phyloP scores from a whole-genome alignment of 495 filamentous ascomycete species.

The Aspergillus sclerotiicarbonarius region DNA sequence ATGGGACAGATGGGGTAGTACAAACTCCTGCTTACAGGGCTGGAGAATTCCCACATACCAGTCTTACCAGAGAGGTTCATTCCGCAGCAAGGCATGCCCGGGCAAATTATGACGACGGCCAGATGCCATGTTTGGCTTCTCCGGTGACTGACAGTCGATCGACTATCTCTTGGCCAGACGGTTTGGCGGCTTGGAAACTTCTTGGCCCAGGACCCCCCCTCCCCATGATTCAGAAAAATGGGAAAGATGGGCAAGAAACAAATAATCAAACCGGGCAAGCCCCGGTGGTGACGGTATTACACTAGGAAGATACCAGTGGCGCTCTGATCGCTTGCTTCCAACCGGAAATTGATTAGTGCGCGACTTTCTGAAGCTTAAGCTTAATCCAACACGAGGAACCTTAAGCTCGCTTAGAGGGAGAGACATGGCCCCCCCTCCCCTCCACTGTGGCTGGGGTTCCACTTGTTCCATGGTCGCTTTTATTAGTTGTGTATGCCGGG shows the following conservation, averaged over 20 bases:
- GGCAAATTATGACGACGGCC: not conserved
- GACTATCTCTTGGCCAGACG: not conserved
- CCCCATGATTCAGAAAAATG: conserved; percentile 4
- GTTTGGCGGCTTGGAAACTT: not conserved
- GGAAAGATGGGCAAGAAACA: conserved; percentile 2
- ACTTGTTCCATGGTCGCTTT: conserved; percentile 14
- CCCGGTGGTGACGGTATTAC: conserved; percentile 13
- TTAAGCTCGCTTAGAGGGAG: conserved; percentile 44
- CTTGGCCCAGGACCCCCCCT: not conserved
- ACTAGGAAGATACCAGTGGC: conserved; percentile 36
- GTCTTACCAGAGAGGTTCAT: not conserved
- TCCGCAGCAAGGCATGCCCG: conserved; percentile 4
- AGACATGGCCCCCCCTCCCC: conserved; percentile 4
- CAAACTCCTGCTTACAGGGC: conserved; percentile 6
- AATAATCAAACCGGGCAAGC: not conserved
- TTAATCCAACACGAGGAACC: conserved; percentile 55
- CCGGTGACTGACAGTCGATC: not conserved
- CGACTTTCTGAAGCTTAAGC: conserved; percentile 48
- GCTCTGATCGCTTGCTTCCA: conserved; percentile 36
- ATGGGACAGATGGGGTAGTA: conserved; percentile 8
- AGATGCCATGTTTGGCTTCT: not conserved
- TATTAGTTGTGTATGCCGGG: not conserved
- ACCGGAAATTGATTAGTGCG: conserved; percentile 40
- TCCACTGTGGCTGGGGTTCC: conserved; percentile 12
- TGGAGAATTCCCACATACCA: conserved; percentile 9